phyloP scores from a whole-genome alignment of 805 yeast genomes.

The Saccharomycopsis fibuligera region DNA sequence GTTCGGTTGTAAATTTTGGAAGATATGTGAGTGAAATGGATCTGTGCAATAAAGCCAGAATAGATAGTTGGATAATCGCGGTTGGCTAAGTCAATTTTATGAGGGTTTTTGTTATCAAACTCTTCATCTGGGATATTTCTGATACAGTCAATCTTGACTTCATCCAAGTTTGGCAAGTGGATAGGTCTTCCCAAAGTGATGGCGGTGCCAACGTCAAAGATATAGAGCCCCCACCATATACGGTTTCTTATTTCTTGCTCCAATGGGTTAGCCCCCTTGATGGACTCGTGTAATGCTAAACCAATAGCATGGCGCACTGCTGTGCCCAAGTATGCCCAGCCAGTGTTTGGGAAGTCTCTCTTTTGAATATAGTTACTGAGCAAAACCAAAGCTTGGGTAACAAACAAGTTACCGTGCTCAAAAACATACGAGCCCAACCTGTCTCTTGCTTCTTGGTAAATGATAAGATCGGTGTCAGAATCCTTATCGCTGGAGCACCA shows the following conservation, averaged over 20 bases:
- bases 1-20: constrained; percentile 43
- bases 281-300: constrained; percentile 36
- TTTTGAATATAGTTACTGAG: constrained; percentile 58
- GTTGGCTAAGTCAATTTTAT: constrained; percentile 21
- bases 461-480: constrained; percentile 45
- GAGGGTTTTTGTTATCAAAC: constrained; percentile 11
- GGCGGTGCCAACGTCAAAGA: constrained; percentile 58
- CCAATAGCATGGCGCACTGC: constrained; percentile 64
- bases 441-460: constrained; percentile 47
- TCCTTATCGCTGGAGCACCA: constrained; percentile 55
- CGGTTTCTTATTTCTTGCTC: constrained; percentile 52
- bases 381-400: constrained; percentile 46
- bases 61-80: constrained; percentile 45
- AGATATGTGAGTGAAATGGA: constrained; percentile 42
- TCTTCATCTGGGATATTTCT: constrained; percentile 41
- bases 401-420: constrained; percentile 53
- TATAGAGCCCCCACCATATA: constrained; percentile 63
- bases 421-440: constrained; percentile 41
- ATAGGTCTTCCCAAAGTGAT: constrained; percentile 62
- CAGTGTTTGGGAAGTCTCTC: constrained; percentile 59
- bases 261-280: constrained; percentile 31
- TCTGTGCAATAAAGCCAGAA: constrained; percentile 51
- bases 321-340: constrained; percentile 61
- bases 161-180: constrained; percentile 40
- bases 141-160: constrained; percentile 45